Percentiles rank a stretch among this genome's conserved stretches.
Conservation (phyloP, 805 yeast species). For the Lipomyces mesembrius region DNA sequence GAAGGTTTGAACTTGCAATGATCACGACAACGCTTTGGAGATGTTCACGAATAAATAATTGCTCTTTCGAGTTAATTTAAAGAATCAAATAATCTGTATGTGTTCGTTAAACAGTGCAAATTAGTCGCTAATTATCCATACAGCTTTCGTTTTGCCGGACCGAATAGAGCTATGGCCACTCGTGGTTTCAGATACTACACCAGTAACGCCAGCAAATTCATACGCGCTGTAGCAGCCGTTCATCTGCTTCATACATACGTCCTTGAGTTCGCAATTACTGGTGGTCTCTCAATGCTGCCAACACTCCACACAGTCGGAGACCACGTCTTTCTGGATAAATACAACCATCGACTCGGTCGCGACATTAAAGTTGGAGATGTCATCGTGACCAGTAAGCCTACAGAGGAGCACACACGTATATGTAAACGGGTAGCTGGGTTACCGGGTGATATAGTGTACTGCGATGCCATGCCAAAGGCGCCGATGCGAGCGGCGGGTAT, state of each 20-base stretch:
- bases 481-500: slow-evolving; percentile 40
- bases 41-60: not conserved
- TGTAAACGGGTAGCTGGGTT: slow-evolving; percentile 94
- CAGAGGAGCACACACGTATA: slow-evolving; percentile 80
- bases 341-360: slow-evolving; percentile 62
- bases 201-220: not conserved
- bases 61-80: not conserved
- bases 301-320: slow-evolving; percentile 77
- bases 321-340: slow-evolving; percentile 75
- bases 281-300: slow-evolving; percentile 96
- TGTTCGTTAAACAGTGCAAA: not conserved
- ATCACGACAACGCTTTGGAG: not conserved
- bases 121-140: not conserved
- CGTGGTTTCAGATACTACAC: not conserved
- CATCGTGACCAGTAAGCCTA: slow-evolving; percentile 86
- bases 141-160: not conserved
- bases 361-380: slow-evolving; percentile 80
- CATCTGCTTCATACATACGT: slow-evolving; percentile 71
- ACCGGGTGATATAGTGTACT: slow-evolving; percentile 82
- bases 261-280: slow-evolving; percentile 77
- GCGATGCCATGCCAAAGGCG: slow-evolving; percentile 18
- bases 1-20: too few relatives aligned
- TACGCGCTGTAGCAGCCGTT: slow-evolving; percentile 47
- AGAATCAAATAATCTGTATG: not conserved
- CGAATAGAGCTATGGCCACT: not conserved